A percentile compares a stretch with the other conserved stretches of the same genome.
phyloP scores from a whole-genome alignment of 106 monocot genomes.

The Narthecium ossifragum region DNA sequence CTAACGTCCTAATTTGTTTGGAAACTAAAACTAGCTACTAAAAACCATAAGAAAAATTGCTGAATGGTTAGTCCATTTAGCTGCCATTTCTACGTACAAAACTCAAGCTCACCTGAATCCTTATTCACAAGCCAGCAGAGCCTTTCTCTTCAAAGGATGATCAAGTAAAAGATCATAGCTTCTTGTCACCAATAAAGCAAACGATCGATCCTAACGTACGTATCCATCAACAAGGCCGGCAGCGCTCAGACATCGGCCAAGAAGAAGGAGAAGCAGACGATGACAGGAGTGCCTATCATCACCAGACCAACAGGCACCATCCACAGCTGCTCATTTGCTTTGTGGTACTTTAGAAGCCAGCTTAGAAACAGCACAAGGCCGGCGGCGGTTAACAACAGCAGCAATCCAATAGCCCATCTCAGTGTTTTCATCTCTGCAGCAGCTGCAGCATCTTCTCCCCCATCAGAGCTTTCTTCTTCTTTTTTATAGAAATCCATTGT shows the following conservation, averaged over 20 bases:
- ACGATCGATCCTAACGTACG: not conserved
- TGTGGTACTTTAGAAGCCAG: conserved; percentile 3
- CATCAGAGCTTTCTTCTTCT: too few species aligned
- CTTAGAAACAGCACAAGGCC: not conserved
- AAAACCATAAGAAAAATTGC: too few species aligned
- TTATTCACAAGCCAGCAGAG: too few species aligned
- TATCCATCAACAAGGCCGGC: not conserved
- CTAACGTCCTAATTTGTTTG: too few species aligned
- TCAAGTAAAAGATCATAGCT: not conserved
- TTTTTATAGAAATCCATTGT: not conserved
- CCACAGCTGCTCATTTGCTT: conserved; percentile 9
- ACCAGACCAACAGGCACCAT: conserved; percentile 17
- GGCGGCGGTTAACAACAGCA: not conserved
- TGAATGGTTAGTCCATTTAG: too few species aligned
- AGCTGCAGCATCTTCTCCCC: not conserved
- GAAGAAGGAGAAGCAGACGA: not conserved
- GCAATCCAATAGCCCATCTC: not conserved
- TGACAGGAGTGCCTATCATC: conserved; percentile 10
- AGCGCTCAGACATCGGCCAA: not conserved
- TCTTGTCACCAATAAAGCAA: not conserved
- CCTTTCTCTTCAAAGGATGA: too few species aligned
- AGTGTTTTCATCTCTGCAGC: not conserved
- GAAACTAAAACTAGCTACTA: too few species aligned
- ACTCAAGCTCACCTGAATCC: too few species aligned
- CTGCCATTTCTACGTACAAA: too few species aligned